phyloP scores from a whole-genome alignment of 768 basidiomycete species.

The Naematelia aurantialba region DNA sequence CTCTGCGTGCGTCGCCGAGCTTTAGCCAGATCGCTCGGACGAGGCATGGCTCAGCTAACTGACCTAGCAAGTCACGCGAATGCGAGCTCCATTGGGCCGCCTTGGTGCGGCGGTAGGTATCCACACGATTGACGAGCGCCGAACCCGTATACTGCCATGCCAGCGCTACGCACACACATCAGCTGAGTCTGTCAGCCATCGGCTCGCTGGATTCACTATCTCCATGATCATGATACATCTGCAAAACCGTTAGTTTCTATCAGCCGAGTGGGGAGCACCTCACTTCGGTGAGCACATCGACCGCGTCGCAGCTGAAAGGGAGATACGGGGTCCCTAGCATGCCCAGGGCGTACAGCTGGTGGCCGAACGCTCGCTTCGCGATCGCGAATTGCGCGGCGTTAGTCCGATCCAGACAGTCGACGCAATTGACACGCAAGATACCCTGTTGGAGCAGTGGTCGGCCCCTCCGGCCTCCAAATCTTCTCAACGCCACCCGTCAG shows the following conservation, averaged over 20 bases:
- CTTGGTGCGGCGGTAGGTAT: slow-evolving; percentile 73
- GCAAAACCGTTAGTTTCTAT: not conserved
- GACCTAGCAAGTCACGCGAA: slow-evolving; percentile 71
- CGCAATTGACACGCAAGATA: slow-evolving; percentile 89
- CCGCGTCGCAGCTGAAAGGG: slow-evolving; percentile 86
- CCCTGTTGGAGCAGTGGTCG: slow-evolving; percentile 77
- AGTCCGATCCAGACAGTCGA: slow-evolving; percentile 93
- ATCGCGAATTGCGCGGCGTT: slow-evolving; percentile 97
- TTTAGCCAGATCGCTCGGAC: slow-evolving; percentile 1
- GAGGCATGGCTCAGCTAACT: not conserved
- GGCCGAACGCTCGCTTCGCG: slow-evolving; percentile 87
- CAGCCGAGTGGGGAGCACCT: too few relatives aligned
- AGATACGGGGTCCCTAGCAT: slow-evolving; percentile 79
- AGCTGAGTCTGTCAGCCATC: not conserved
- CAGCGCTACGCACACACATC: slow-evolving; percentile 59
- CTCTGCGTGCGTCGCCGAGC: slow-evolving; percentile 53
- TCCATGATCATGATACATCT: slow-evolving; percentile 95
- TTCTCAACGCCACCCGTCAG: not conserved
- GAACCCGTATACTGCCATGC: slow-evolving; percentile 96
- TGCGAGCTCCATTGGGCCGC: slow-evolving; percentile 98
- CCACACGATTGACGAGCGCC: slow-evolving; percentile 90
- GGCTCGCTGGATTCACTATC: slow-evolving; percentile 65
- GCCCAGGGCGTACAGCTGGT: slow-evolving; percentile 92
- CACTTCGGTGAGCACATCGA: slow-evolving; percentile 85
- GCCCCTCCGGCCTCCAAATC: slow-evolving; percentile 18